Evolutionary conservation across 805 yeast genomes (phyloP), one percentile per base, ranked within the genome.

Genomic region (Maudiozyma barnettii): DNA sequence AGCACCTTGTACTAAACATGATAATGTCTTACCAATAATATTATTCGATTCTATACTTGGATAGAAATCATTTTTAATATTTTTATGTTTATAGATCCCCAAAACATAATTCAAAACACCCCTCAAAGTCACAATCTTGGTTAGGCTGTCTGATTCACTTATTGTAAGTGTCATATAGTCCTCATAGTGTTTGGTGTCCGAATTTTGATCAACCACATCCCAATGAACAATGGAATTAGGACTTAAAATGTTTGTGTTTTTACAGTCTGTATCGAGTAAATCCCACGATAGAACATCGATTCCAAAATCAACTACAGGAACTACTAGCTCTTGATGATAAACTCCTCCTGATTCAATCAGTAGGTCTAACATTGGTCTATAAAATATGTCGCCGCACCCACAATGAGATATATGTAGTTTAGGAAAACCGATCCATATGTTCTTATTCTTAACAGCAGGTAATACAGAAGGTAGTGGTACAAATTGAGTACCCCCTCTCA

Each of bases 101-200:
- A 65, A 46, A 8, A 70, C 55, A 56, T 66, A 70, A 51, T 67
- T 63, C n/a, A 70, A 45, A 5, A 72, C 58, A 47, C 73, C 73
- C 37, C 56, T 61, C 38, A 72, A 44, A 38, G 65, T 60, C 13
- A 70, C 52, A 5, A 69, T 50, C 48, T 66, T 63, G 20, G 69
- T 65, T 45, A 61, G 64, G 5, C 60, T 42, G 49, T 70, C 74
- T 0, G 73, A 61, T 49, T 71, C 73, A 48, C 71, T 67, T 19
- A 70, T 39, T 1, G 71, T 61, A 21, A 72, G 51, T 2, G 66
- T 69, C 67, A 72, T 50, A 46, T 65, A 60, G 55, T 72, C 76
- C 20, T 67, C 63, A 50, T 41, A 54, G 31, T 43, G 13, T 38
- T 49, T 47, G 3, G 55, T 54, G 35, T 39, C 39, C 3, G 51